Conservation (phyloP, 1,284 basidiomycete species). For the Sanghuangporus baumii region DNA sequence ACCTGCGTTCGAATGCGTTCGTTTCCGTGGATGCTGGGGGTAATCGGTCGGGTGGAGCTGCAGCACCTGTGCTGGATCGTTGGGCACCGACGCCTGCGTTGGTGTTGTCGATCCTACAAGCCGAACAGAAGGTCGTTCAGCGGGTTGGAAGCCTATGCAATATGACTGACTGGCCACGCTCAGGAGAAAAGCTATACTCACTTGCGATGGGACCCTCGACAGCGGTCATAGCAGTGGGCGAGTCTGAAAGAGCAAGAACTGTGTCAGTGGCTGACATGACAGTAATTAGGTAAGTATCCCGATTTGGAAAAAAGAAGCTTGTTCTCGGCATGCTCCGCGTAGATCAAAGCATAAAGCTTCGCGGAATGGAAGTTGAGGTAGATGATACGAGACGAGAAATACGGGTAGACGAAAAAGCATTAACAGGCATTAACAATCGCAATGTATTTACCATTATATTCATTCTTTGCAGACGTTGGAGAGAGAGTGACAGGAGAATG, state of each 20-base stretch:
- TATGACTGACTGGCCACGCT: not conserved
- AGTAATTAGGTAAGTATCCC: not conserved
- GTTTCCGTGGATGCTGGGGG: slow-evolving; percentile 10
- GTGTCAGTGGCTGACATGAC: not conserved
- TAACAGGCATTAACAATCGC: not conserved
- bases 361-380: not conserved
- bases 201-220: not conserved
- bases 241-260: not conserved
- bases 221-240: not conserved
- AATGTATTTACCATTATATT: slow-evolving; percentile 8
- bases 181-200: not conserved
- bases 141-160: slow-evolving; percentile 28
- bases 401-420: not conserved
- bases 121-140: slow-evolving; percentile 51
- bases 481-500: not conserved
- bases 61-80: slow-evolving; percentile 21
- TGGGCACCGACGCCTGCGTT: slow-evolving; percentile 26
- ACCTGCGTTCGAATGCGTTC: slow-evolving; percentile 6
- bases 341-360: slow-evolving; percentile 12
- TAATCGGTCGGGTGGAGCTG: slow-evolving; percentile 16
- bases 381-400: not conserved
- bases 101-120: slow-evolving; percentile 33
- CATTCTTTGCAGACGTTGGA: not conserved
- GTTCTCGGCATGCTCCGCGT: not conserved
- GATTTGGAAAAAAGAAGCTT: not conserved